Percentiles rank a stretch among this genome's conserved stretches.
Evolutionary conservation across 2,329 filamentous ascomycete species (phyloP).

Genomic region (Hyphodiscus sp.): DNA sequence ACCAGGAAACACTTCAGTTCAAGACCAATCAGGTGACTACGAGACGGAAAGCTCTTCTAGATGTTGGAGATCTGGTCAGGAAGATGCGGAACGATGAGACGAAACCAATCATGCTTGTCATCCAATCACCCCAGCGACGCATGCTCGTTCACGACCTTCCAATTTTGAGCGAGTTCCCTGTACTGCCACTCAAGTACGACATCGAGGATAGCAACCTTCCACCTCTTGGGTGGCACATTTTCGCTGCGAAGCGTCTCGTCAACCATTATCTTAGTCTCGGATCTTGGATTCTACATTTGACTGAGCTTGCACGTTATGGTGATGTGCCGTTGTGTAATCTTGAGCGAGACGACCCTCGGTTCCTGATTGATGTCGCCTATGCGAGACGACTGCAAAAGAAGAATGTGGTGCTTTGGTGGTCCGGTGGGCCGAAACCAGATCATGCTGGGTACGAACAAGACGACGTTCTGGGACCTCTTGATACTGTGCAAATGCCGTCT

Average conservation of each 20-base stretch:
- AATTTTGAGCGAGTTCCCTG: constrained; percentile 74
- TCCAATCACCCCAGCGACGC: constrained; percentile 82
- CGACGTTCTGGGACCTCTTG: constrained; percentile 74
- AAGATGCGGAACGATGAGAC: constrained; percentile 82
- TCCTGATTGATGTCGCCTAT: constrained; percentile 93
- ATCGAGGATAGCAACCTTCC: constrained; percentile 80
- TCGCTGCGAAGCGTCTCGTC: constrained; percentile 79
- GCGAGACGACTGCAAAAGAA: constrained; percentile 83
- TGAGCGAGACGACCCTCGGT: constrained; percentile 87
- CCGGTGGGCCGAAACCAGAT: constrained; percentile 75
- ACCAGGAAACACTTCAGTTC: constrained; percentile 81
- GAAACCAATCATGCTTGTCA: constrained; percentile 73
- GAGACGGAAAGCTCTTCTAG: constrained; percentile 78
- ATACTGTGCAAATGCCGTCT: constrained; percentile 84
- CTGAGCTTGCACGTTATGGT: constrained; percentile 82
- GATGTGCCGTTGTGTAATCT: constrained; percentile 94
- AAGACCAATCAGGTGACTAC: constrained; percentile 84
- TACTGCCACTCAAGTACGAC: constrained; percentile 75
- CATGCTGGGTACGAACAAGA: constrained; percentile 95
- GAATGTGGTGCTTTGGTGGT: constrained; percentile 97
- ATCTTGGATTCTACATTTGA: constrained; percentile 83
- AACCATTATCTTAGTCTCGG: constrained; percentile 90
- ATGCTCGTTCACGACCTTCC: constrained; percentile 81
- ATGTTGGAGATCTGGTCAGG: constrained; percentile 81
- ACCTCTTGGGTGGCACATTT: constrained; percentile 87